phyloP scores from a whole-genome alignment of 345 rosid genomes.

The Garcia nutans region DNA sequence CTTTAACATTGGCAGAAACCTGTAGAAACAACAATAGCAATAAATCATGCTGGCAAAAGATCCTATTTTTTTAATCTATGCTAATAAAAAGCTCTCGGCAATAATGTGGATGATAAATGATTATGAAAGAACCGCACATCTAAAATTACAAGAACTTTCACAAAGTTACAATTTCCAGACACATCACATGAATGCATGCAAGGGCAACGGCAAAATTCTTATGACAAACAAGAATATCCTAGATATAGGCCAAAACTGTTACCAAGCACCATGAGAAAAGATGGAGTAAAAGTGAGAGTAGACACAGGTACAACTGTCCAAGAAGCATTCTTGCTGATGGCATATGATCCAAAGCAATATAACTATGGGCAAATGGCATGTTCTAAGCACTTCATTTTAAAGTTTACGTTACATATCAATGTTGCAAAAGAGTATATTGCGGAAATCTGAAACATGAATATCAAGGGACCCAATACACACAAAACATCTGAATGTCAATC shows the following conservation, averaged over 20 bases:
- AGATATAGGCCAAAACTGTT: background rate
- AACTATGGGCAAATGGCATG: background rate
- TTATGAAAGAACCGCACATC: background rate
- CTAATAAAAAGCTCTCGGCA: background rate
- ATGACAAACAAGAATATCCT: background rate
- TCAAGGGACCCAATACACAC: background rate
- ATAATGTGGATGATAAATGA: background rate
- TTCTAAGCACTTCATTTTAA: background rate
- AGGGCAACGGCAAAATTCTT: too few species aligned
- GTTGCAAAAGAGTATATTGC: background rate
- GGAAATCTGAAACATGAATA: too few species aligned
- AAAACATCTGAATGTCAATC: background rate
- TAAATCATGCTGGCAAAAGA: background rate
- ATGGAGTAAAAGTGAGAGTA: background rate
- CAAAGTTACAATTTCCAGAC: background rate
- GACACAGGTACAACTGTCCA: background rate
- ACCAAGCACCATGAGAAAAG: background rate
- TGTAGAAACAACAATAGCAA: slow-evolving; percentile 23
- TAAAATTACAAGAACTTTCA: background rate
- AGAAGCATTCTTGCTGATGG: too few species aligned
- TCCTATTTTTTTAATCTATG: background rate
- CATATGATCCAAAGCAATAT: background rate
- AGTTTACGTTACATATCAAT: background rate
- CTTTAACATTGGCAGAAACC: slow-evolving; percentile 82
- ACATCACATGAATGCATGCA: background rate